phyloP scores from a whole-genome alignment of 164 flowering plant species.

The Chimonanthus salicifolius region DNA sequence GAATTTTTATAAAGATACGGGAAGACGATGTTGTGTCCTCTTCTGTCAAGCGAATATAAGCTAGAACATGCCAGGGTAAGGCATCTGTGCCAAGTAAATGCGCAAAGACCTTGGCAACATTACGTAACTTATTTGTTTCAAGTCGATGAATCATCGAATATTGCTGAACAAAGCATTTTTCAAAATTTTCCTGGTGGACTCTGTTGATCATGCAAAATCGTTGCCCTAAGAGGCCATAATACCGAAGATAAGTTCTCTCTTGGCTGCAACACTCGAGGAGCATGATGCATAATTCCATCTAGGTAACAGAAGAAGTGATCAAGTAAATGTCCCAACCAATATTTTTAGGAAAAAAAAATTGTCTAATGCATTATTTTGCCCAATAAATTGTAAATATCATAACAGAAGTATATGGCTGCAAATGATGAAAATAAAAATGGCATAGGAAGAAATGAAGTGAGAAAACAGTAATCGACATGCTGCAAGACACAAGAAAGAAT shows the following conservation, averaged over 20 bases:
- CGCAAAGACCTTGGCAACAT: constrained; percentile 90
- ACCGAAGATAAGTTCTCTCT: constrained; percentile 88
- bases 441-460: too few relatives aligned
- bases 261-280: constrained; percentile 94
- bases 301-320: constrained; percentile 12
- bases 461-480: too few relatives aligned
- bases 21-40: constrained; percentile 98
- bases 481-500: too few relatives aligned
- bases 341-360: too few relatives aligned
- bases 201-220: constrained; percentile 92
- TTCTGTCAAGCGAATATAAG: constrained; percentile 87
- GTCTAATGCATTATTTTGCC: background rate
- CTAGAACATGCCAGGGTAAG: constrained; percentile 86
- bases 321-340: background rate
- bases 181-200: constrained; percentile 86
- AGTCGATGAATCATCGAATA: constrained; percentile 92
- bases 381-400: too few relatives aligned
- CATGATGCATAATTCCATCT: constrained; percentile 99
- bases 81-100: constrained; percentile 94
- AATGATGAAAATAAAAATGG: too few relatives aligned
- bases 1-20: constrained; percentile 89
- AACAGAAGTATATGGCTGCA: too few relatives aligned
- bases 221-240: constrained; percentile 90
- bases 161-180: constrained; percentile 85
- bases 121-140: constrained; percentile 87